Conservation (phyloP, 176 grass and related monocot species). For the Zizania latifolia region DNA sequence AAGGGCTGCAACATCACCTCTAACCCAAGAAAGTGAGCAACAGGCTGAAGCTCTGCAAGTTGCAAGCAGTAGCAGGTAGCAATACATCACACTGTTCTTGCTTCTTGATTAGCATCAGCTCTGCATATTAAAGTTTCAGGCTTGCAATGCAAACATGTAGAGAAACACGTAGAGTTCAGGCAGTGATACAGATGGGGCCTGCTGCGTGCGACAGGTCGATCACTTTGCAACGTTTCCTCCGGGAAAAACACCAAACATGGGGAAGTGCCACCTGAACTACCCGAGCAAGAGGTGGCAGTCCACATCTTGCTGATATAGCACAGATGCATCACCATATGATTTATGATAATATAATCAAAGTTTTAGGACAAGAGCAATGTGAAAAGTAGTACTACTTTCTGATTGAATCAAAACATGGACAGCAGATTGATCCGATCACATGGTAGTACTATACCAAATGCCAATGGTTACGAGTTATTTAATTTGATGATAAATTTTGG, state of each 20-base stretch:
- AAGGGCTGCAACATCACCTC: conserved; percentile 28
- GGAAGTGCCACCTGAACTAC: conserved; percentile 37
- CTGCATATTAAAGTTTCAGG: conserved; percentile 6
- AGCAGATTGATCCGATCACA: background rate
- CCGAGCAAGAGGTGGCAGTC: conserved; percentile 5
- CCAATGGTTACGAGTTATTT: conserved; percentile 3
- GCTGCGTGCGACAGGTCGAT: conserved; percentile 16
- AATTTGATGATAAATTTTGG: background rate
- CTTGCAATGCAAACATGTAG: conserved; percentile 33
- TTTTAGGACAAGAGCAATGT: background rate
- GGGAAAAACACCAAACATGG: conserved; percentile 36
- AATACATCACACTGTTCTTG: conserved; percentile 1
- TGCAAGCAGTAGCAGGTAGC: no score
- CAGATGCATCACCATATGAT: background rate
- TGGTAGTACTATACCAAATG: background rate
- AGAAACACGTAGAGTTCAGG: no score
- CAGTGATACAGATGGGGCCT: conserved; percentile 22
- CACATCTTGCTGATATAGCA: conserved; percentile 13
- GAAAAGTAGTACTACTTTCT: background rate
- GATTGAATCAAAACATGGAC: conserved; percentile 4
- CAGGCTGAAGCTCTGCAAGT: background rate
- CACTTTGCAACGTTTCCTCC: conserved; percentile 21
- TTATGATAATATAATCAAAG: background rate
- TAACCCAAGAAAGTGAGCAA: conserved; percentile 22
- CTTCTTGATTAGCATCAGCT: background rate